Conservation (phyloP, 169 alveolate species). For the Eimeria sp. region DNA sequence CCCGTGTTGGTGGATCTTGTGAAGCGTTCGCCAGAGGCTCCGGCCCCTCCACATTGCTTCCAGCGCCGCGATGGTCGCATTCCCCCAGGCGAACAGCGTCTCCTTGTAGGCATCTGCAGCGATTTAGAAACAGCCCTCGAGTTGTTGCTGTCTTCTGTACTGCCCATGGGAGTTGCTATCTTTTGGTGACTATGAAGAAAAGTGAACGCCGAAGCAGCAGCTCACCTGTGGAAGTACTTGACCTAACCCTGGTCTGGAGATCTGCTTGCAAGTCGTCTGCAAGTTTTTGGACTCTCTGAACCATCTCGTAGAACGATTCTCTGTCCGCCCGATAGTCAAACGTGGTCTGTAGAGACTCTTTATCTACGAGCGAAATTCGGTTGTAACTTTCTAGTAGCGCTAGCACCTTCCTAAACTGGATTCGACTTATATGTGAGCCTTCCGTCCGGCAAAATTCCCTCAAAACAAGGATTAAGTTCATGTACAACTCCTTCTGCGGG, state of each 20-base stretch:
- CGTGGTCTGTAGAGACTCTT: constrained; percentile 32
- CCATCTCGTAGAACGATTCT: constrained; percentile 28
- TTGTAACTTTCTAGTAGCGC: constrained; percentile 1
- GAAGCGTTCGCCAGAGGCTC: constrained; percentile 62
- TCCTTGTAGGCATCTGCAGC: constrained; percentile 4
- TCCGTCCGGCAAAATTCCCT: constrained; percentile 17
- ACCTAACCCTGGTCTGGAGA: not conserved
- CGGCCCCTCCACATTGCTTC: constrained; percentile 73
- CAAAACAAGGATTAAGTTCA: constrained; percentile 22
- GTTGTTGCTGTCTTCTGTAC: not conserved
- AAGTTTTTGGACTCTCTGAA: constrained; percentile 13
- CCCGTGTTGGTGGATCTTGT: constrained; percentile 14
- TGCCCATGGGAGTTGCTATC: not conserved
- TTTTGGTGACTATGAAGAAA: not conserved
- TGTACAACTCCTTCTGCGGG: constrained; percentile 51
- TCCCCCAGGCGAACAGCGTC: constrained; percentile 66
- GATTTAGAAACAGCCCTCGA: not conserved
- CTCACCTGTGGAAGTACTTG: constrained; percentile 17
- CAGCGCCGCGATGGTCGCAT: constrained; percentile 66
- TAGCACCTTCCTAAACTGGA: constrained; percentile 31
- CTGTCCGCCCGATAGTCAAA: constrained; percentile 6
- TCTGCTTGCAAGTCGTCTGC: constrained; percentile 7
- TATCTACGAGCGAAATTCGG: not conserved
- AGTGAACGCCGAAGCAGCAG: not conserved
- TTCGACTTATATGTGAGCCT: constrained; percentile 29